Base-by-base conservation (phyloP, 1,284 basidiomycete species). In the Tilletia caries region DNA sequence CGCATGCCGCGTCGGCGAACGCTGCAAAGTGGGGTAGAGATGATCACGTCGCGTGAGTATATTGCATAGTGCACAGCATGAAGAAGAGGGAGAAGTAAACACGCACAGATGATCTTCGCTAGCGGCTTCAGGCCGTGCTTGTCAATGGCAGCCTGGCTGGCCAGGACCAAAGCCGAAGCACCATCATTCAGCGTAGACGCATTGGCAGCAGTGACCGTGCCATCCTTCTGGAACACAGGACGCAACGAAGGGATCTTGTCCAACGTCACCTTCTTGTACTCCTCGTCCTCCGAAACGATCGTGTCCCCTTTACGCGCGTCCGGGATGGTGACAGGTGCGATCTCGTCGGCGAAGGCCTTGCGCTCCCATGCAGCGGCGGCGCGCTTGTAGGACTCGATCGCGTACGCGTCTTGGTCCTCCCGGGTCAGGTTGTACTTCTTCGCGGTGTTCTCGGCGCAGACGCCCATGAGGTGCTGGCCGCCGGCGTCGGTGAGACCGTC, bases 1-100 rank as follows among this genome's bases (percentile, higher is more conserved):
- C 93, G 78, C 93, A 90, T 79, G 96, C 96, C 74, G 92, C 93
- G 85, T 99, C 96, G 73, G 96, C 93, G 85, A 92, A 98, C 5
- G 93, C 93, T 96, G 41, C 25, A 29, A 44, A 5, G 34, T n/a
- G n/a, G n/a, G n/a, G 32, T 8, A 15, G n/a, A n/a, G n/a, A n/a
- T n/a, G n/a, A n/a, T n/a, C n/a, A n/a, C n/a, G n/a, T n/a, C n/a
- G n/a, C n/a, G n/a, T n/a, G n/a, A n/a, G n/a, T n/a, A n/a, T n/a
- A n/a, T n/a, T n/a, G n/a, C n/a, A n/a, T n/a, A n/a, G n/a, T n/a
- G n/a, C n/a, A n/a, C n/a, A n/a, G n/a, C n/a, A n/a, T n/a, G n/a
- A n/a, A 13, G 15, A 67, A 29, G 27, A 46, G 52, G n/a, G 37
- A 29, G 48, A 32, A 23, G 13, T 2, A n/a, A 13, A 12, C 1